These are phyloP conservation scores for Globisporangium abappressorium DNA, from an alignment of 352 stramenopile species.

Conservation along the genomic window DNA sequence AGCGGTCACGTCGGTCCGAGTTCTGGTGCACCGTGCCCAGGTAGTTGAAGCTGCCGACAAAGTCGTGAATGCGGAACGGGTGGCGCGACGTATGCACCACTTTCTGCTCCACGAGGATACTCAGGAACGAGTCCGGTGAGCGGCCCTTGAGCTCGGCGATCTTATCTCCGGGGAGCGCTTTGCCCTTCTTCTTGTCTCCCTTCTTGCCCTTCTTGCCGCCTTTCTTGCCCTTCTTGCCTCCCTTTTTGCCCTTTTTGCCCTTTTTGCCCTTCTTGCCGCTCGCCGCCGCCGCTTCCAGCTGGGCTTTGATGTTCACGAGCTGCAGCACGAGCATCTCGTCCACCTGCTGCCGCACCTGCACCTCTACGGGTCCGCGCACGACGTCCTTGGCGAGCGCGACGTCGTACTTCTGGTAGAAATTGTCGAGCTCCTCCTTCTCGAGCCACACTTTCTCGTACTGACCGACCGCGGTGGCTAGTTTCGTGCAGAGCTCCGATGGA, in stretches of 20 bases:
- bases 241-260: constrained; percentile 55
- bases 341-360: constrained; percentile 87
- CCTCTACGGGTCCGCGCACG: constrained; percentile 83
- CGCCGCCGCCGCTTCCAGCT: constrained; percentile 69
- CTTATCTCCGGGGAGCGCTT: constrained; percentile 89
- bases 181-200: constrained; percentile 63
- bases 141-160: constrained; percentile 89
- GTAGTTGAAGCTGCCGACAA: constrained; percentile 92
- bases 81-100: constrained; percentile 67
- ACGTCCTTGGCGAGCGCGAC: constrained; percentile 89
- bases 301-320: constrained; percentile 92
- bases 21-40: constrained; percentile 77
- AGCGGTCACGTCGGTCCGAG: constrained; percentile 51
- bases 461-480: constrained; percentile 50
- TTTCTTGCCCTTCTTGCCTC: constrained; percentile 52
- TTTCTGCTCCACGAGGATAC: constrained; percentile 85
- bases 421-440: constrained; percentile 83
- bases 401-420: constrained; percentile 94
- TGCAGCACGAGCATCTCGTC: constrained; percentile 94
- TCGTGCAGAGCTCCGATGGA: constrained; percentile 83
- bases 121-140: constrained; percentile 88
- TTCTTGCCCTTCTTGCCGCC: constrained; percentile 77
- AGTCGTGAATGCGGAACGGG: constrained; percentile 60
- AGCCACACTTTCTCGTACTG: constrained; percentile 89
- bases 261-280: constrained; percentile 82